Base-by-base conservation (phyloP, 140 eudicot genomes). In the Bidens hawaiensis region DNA sequence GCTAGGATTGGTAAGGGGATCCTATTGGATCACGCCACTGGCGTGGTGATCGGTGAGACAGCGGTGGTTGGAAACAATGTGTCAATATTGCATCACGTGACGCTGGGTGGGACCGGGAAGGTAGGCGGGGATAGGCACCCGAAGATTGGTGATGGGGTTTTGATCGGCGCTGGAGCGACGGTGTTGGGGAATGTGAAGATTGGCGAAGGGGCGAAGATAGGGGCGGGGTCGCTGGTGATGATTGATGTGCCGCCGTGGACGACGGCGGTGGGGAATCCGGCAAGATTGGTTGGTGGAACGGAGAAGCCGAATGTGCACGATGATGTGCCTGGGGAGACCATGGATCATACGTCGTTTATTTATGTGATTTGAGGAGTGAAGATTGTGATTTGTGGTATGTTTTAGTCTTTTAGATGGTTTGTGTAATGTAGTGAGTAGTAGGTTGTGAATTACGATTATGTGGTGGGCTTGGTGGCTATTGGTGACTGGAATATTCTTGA, bases 241-340 rank as follows among this genome's bases (percentile, higher is more conserved):
- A 82, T 79, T 19, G 89, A 79, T 55, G 89, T 82, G 11, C 89
- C 89, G 19, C 62, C 89, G 26, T n/a, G 78, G 68, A 76, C 85
- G 31, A 82, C 89, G 48, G 89, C 85, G 16, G 89, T 79, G 41
- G 89, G 89, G 53, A 79, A 78, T 54, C 89, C 89, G 40, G 89
- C 89, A 16, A 79, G 82, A 56, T 62, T 82, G 62, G 65, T 82
- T 23, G 81, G 88, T 17, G 84, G 84, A 34, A 64, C 62, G 50
- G 84, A 70, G 67, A 52, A 68, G 55, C 83, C 79, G 3, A 55
- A 71, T 24, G 38, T 73, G 38, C 86, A 68, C 13, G 83, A 72
- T 36, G 83, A 81, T 23, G 75, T 81, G 4, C 87, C 87, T 16
- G 81, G 87, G 19, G 80, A 73, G 41, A 69, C 81, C 0, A 81